Conservation (phyloP, 1,284 basidiomycete species). For the Leccinum brunneo-olivaceum region DNA sequence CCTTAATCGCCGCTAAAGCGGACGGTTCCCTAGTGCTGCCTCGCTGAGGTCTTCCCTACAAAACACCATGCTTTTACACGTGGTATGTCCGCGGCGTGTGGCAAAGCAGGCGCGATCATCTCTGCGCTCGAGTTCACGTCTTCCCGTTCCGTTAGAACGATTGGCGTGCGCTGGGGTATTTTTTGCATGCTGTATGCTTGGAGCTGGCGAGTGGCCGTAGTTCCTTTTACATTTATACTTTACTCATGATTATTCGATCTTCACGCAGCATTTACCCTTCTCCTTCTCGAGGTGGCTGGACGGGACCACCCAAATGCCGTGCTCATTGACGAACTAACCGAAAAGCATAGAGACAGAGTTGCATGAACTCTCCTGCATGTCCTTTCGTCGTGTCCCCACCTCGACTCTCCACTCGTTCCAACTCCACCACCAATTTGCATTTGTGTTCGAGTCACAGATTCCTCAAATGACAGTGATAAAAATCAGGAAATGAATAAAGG, state of each 20-base stretch:
- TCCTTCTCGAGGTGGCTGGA: constrained; percentile 74
- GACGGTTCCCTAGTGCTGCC: constrained; percentile 44
- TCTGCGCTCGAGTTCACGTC: constrained; percentile 67
- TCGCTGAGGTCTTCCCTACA: constrained; percentile 88
- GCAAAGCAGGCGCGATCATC: constrained; percentile 79
- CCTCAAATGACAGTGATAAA: too few species aligned
- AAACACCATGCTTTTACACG: constrained; percentile 75
- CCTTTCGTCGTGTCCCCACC: too few species aligned
- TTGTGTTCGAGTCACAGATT: too few species aligned
- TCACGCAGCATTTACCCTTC: constrained; percentile 51
- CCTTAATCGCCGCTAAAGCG: constrained; percentile 1
- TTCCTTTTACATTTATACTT: background rate
- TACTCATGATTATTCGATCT: too few species aligned
- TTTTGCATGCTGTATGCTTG: constrained; percentile 52
- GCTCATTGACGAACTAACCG: constrained; percentile 46
- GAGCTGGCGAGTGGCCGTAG: constrained; percentile 35
- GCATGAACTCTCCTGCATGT: too few species aligned
- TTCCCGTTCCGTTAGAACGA: constrained; percentile 48
- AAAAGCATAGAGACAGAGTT: too few species aligned
- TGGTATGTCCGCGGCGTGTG: constrained; percentile 73
- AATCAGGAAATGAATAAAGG: too few species aligned
- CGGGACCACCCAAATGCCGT: constrained; percentile 69
- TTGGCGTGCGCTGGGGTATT: constrained; percentile 61
- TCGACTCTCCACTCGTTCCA: too few species aligned
- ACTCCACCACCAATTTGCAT: too few species aligned